Percentiles rank a stretch among this genome's conserved stretches.
Conservation (phyloP, 2,329 filamentous ascomycete species). For the Alternaria tenuissima region DNA sequence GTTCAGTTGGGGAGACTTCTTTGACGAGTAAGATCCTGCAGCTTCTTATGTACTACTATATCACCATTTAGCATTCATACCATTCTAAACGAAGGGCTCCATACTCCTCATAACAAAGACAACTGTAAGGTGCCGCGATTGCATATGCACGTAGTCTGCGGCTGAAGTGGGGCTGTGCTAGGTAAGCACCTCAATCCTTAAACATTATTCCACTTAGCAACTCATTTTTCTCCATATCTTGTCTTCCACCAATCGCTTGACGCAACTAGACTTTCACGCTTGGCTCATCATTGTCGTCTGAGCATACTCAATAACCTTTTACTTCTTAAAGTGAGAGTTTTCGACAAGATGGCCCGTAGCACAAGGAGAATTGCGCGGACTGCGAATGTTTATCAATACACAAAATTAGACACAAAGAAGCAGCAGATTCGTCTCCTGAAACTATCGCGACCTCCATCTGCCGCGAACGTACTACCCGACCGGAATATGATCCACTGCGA, state of each 20-base stretch:
- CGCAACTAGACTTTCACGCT: no score
- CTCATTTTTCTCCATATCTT: neutral
- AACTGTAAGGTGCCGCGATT: neutral
- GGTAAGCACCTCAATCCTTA: neutral
- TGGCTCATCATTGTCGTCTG: neutral
- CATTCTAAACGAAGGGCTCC: neutral
- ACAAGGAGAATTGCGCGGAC: neutral
- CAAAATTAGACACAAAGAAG: neutral
- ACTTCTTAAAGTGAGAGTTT: neutral
- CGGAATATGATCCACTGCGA: neutral
- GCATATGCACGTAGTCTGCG: neutral
- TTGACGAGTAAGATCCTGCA: conserved; percentile 19
- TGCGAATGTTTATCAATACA: neutral
- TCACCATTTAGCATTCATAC: conserved; percentile 6
- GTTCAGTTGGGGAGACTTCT: conserved; percentile 38
- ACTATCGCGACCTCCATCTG: neutral
- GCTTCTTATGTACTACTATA: conserved; percentile 6
- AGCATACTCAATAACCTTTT: neutral
- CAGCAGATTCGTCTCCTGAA: neutral
- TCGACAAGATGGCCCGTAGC: neutral
- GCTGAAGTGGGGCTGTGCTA: conserved; percentile 4
- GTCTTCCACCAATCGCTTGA: neutral
- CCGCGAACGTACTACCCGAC: neutral
- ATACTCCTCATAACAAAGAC: neutral
- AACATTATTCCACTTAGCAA: neutral